Base-by-base conservation (phyloP, 2,329 filamentous ascomycete species). In the Trichoderma sp. region DNA sequence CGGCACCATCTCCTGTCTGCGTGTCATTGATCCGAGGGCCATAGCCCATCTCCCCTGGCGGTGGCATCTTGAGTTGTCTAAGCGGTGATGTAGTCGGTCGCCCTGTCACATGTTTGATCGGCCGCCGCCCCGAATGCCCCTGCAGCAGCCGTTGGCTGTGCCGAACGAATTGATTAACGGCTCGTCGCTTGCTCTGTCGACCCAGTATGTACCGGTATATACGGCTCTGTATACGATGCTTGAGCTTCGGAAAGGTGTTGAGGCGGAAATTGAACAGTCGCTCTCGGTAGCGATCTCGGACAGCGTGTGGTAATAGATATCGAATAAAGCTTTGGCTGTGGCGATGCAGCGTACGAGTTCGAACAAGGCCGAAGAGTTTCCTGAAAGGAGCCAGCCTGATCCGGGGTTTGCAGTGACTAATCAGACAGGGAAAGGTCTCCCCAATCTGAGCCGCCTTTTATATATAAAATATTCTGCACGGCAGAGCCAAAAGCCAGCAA, bases 201-300 rank as follows among this genome's bases (percentile, higher is more conserved):
- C 86, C 85, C 74, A 95, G 83, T 71, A 97, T 86, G 74, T 91
- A 93, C 60, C 87, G 87, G 79, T 96, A 97, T 74, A 97, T 89
- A 71, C 90, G 89, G 47, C 91, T 91, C 82, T 97, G 94, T 9
- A 93, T 83, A 68, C 87, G 86, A 79, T 91, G 89, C 77, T 91
- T 92, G 76, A 93, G 87, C 65, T 86, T 84, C 14, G 93, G 93
- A 28, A 97, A 81, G 6, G 89, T 93, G 76, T 94, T 89, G 86
- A 93, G 88, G 74, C 90, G 92, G 80, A 97, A 90, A 75, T 86
- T 84, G 76, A 91, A 86, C 69, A 96, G 84, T 73, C 87, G 88
- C 73, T 90, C 88, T 79, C 89, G 90, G 76, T 90, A 90, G 75
- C 86, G 88, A 74, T 88, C 86, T 79, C 88, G 88, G 70, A 88